These are phyloP conservation scores for Heterobasidion annosum DNA, from an alignment of 1,284 basidiomycete genomes.

Conservation along the genomic window DNA sequence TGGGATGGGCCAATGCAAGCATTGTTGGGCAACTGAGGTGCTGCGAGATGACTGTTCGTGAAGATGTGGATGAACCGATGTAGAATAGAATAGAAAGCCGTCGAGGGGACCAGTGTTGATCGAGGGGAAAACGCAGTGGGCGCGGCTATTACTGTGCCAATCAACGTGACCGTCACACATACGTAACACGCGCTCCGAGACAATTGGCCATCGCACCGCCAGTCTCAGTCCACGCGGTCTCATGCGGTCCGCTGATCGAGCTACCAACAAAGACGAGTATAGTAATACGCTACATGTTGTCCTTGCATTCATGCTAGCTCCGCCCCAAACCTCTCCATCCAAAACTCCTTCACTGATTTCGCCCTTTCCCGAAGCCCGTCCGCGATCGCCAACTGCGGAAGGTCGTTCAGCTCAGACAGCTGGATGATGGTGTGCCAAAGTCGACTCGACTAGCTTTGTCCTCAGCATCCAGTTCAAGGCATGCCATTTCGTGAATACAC, in stretches of 20 bases:
- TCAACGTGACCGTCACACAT: neutral
- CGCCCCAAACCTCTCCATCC: neutral
- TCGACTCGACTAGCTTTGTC: neutral
- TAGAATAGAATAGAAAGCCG: neutral
- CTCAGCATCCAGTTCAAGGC: neutral
- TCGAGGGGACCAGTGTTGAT: neutral
- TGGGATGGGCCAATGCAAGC: conserved; percentile 21
- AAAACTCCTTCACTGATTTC: neutral
- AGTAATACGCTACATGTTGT: too few relatives aligned
- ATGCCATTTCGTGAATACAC: neutral
- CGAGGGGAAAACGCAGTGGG: neutral
- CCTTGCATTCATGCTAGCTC: too few relatives aligned
- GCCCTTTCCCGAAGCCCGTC: neutral
- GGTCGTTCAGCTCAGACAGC: neutral
- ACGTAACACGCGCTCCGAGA: too few relatives aligned
- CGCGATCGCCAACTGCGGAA: neutral
- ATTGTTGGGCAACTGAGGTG: conserved; percentile 9
- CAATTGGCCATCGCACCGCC: too few relatives aligned
- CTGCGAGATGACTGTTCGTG: neutral
- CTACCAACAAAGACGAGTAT: too few relatives aligned
- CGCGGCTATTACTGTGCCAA: neutral
- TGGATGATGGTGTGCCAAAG: neutral
- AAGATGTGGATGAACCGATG: neutral
- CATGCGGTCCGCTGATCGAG: too few relatives aligned
- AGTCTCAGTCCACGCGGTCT: too few relatives aligned